Base-by-base conservation (phyloP, 805 yeast genomes). In the Helenozyma baotianmanensis region DNA sequence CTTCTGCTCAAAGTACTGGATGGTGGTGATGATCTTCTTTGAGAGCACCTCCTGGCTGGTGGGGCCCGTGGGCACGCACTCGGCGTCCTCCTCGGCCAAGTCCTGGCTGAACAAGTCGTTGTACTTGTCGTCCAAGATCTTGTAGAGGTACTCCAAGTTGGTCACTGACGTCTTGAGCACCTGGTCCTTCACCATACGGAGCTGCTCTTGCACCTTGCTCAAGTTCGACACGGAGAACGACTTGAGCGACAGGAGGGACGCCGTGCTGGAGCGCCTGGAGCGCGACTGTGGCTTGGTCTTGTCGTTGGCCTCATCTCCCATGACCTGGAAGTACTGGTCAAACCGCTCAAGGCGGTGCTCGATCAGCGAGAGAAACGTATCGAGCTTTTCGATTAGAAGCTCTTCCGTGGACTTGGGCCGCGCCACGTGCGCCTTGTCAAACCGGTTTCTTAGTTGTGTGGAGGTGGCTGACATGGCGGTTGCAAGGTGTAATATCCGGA, bases 1-100 rank as follows among this genome's bases (percentile, higher is more conserved):
- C 35, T 63, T 64, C 27, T 62, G 68, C 41, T 66, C 72, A 36
- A 65, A 65, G 32, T 58, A 65, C 24, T 57, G 67, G 30, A 66
- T 54, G n/a, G 68, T 62, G 30, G 60, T 57, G 25, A 66, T 62
- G 40, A 66, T 64, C 33, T 64, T 64, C 34, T 54, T 49, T 12
- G 62, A 49, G 23, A 66, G 45, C 2, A 57, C 42, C 38, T 62
- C 68, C 28, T 51, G 47, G 33, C 42, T 36, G 14, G 29, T 35
- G 10, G 28, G 16, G 3, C 36, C 29, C 8, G 32, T 13, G 12
- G 42, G 48, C 3, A 29, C 39, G 16, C 25, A 15, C 18, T 23
- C 31, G 23, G 27, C 22, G 26, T 19, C 25, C 25, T 27, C 18
- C 11, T 32, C 38, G 17, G 30, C 41, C 33, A 33, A 43, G 17